A percentile compares a stretch with the other conserved stretches of the same genome.
Conservation (phyloP, 2,329 filamentous ascomycete genomes). For the Myrmaecium sp. region DNA sequence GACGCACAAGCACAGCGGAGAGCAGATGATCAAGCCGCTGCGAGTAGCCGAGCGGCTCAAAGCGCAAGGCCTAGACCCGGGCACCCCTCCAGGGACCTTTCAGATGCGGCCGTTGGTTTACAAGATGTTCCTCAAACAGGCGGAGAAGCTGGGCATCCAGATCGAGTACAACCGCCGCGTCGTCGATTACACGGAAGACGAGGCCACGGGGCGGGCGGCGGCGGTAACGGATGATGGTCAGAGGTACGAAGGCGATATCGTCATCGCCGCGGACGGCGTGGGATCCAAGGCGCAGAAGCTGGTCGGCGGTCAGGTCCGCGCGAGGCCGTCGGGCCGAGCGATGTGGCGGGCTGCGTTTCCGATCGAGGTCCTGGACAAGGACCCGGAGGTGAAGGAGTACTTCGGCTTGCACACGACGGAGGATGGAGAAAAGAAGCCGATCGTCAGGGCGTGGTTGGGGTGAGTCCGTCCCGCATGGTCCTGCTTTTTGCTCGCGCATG, state of each 20-base stretch:
- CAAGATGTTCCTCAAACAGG: slow-evolving; percentile 35
- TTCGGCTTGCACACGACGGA: slow-evolving; percentile 24
- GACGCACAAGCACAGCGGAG: slow-evolving; percentile 37
- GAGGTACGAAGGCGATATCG: slow-evolving; percentile 24
- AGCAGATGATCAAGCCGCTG: slow-evolving; percentile 30
- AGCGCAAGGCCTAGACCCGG: slow-evolving; percentile 26
- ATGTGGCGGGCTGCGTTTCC: slow-evolving; percentile 26
- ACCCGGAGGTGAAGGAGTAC: slow-evolving; percentile 29
- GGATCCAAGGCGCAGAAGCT: slow-evolving; percentile 28
- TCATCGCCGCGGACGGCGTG: slow-evolving; percentile 25
- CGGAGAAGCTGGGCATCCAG: slow-evolving; percentile 27
- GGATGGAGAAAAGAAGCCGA: slow-evolving; percentile 22
- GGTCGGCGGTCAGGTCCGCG: slow-evolving; percentile 27
- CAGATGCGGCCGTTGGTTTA: slow-evolving; percentile 40
- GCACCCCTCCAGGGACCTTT: slow-evolving; percentile 36
- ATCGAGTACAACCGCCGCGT: slow-evolving; percentile 26
- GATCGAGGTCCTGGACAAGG: slow-evolving; percentile 26
- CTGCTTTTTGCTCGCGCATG: neutral
- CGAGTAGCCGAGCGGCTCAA: slow-evolving; percentile 34
- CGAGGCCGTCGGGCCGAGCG: slow-evolving; percentile 19
- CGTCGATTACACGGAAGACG: slow-evolving; percentile 28
- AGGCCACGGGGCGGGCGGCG: slow-evolving; percentile 18
- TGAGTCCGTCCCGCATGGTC: too few species aligned
- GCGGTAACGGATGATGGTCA: slow-evolving; percentile 22
- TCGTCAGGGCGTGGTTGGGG: slow-evolving; percentile 29